A percentile compares a stretch with the other conserved stretches of the same genome.
phyloP scores from a whole-genome alignment of 2,329 filamentous ascomycete genomes.

The Cryphonectria carpinicola region DNA sequence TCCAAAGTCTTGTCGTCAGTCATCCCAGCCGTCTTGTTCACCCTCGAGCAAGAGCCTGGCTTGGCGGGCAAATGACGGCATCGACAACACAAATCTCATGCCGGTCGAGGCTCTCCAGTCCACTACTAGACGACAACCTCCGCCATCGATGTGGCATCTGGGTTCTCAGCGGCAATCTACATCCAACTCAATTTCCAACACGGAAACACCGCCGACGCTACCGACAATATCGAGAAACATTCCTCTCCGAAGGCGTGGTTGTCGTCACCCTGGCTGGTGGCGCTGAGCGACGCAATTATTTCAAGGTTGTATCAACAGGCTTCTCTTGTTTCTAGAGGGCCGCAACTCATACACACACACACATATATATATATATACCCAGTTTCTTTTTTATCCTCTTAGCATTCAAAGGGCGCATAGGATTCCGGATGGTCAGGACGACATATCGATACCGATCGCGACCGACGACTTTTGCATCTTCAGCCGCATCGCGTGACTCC shows the following conservation, averaged over 20 bases:
- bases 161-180: neutral
- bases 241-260: conserved; percentile 3
- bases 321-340: neutral
- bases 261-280: conserved; percentile 12
- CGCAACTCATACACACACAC: conserved; percentile 5
- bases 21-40: neutral
- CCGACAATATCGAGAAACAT: neutral
- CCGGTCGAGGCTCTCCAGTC: neutral
- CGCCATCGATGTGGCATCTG: neutral
- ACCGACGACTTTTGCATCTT: conserved; percentile 6
- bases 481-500: neutral
- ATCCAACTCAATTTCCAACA: neutral
- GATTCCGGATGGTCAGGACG: conserved; percentile 23
- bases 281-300: conserved; percentile 3
- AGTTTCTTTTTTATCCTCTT: conserved; percentile 12
- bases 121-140: neutral
- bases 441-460: conserved; percentile 20
- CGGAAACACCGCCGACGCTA: neutral
- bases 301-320: conserved; percentile 3
- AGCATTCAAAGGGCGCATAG: conserved; percentile 28
- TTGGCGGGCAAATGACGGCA: conserved; percentile 12
- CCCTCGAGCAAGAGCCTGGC: neutral
- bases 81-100: neutral
- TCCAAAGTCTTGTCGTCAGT: neutral
- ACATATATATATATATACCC: conserved; percentile 22